Base-by-base conservation (phyloP, 176 grass and related monocot species). In the Guadua angustifolia region DNA sequence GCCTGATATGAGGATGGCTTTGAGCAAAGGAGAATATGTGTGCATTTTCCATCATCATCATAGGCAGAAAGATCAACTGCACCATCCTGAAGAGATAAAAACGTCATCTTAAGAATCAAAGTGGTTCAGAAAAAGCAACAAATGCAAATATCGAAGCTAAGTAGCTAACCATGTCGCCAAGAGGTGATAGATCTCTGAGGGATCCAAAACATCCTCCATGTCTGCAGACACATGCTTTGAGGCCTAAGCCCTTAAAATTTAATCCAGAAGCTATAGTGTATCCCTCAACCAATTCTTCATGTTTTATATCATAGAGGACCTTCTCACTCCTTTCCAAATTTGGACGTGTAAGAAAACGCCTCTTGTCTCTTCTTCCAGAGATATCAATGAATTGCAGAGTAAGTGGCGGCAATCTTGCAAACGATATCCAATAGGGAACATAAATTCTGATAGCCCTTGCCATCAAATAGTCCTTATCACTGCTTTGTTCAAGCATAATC, bases 381-480 rank as follows among this genome's bases (percentile, higher is more conserved):
- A 92, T 81, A 89, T 92, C 85, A 76, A 91, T 50, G 2, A 95
- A 38, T 72, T 70, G 84, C 50, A 91, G 85, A 58, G 79, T 90
- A 85, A 95, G 87, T 52, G 90, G 93, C 46, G 95, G 95, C 71
- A 90, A 86, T 95, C 91, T 90, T 86, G 87, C 67, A 78, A 86
- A 88, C 80, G 93, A 95, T 88, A 98, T 98, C 95, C 95, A 98
- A 93, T 91, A 98, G 44, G 91, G 89, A 91, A 91, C 93, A 86
- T 93, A 98, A 67, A 98, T 93, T 82, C 93, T 92, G 66, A 95
- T 90, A 79, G 89, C 69, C 55, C 79, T 98, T 71, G 90, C 88
- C 79, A 91, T 86, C 79, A 91, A 87, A 84, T 77, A 87, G 56
- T 95, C 95, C 75, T 90, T 93, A 80, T 95, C 92, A 65, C 87